Evolutionary conservation across 2,329 filamentous ascomycete genomes (phyloP), one percentile per base, ranked within the genome.

Genomic region (Aspergillus fumigatiaffinis): DNA sequence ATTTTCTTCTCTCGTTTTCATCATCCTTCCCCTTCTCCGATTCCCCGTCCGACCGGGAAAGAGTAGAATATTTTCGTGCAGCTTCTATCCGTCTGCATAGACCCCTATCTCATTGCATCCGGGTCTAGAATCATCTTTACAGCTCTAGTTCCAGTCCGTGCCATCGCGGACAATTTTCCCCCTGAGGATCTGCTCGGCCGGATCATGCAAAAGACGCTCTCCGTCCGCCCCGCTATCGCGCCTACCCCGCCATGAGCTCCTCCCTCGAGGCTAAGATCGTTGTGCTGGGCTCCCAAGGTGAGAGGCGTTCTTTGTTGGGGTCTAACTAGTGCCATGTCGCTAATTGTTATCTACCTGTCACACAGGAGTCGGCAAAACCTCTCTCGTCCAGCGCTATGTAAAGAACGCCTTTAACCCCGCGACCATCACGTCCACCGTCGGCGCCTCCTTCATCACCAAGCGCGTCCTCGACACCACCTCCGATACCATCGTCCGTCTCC

Each of bases 401-500:
- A 74, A 75, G 57, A 79, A 79, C 55, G 66, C 71, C 52, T 78
- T 79, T 63, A 73, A 70, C 56, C 71, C 76, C n/a, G 66, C 75
- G 29, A 67, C 70, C 46, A 74, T 76, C 59, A 71, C 76, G 54
- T 89, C 87, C 4, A 92, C 89, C n/a, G 86, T 92, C 57, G 89
- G 89, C 71, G 89, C 89, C 28, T 90, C 86, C 70, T 92, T 92
- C 74, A 80, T 91, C 71, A 89, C 89, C 47, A 92, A 92, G 76
- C 85, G 87, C 68, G 87, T 92, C 59, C 81, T 90, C 64, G 92
- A 97, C 75, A 86, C 85, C 60, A 90, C 96, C 71, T 90, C 88
- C 23, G 90, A 93, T 67, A 94, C 91, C 1, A 82, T 90, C 25
- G 91, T 97, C 38, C 86, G 92, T n/a, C 81, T 97, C 41, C 92